Evolutionary conservation across 2,329 filamentous ascomycete genomes (phyloP).

Genomic region (Paecilomyces fulvus): DNA sequence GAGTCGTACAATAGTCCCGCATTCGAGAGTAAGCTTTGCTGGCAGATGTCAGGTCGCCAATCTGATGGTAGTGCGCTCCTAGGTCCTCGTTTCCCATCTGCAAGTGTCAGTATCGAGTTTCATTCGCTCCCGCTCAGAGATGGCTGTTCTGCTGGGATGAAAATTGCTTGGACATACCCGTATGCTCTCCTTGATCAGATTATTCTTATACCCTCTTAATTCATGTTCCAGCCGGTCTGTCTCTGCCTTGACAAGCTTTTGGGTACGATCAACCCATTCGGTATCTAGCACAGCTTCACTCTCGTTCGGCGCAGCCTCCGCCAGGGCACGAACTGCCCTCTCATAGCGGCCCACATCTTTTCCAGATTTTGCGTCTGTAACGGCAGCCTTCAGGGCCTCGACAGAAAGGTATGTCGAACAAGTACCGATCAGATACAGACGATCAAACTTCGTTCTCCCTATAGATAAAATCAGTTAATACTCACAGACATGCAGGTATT

Average conservation of each 20-base stretch:
- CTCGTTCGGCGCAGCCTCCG: conserved; percentile 56
- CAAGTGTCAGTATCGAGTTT: conserved; percentile 5
- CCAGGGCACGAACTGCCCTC: conserved; percentile 58
- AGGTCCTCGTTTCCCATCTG: conserved; percentile 94
- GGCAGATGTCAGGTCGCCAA: conserved; percentile 64
- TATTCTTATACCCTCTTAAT: conserved; percentile 90
- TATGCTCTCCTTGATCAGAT: conserved; percentile 94
- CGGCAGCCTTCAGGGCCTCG: conserved; percentile 72
- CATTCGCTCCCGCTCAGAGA: not conserved
- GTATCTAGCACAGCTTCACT: conserved; percentile 59
- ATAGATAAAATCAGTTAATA: conserved; percentile 5
- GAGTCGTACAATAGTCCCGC: conserved; percentile 80
- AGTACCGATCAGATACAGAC: conserved; percentile 72
- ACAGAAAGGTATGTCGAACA: conserved; percentile 66
- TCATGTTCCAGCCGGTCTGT: conserved; percentile 71
- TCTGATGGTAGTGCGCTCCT: conserved; percentile 71
- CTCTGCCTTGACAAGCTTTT: conserved; percentile 59
- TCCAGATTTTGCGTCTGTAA: conserved; percentile 66
- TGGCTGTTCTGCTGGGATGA: not conserved
- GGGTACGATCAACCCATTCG: conserved; percentile 64
- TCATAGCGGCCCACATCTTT: conserved; percentile 66
- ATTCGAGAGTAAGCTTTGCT: conserved; percentile 74
- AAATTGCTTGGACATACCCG: conserved; percentile 47
- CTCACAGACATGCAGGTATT: not conserved
- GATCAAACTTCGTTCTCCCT: conserved; percentile 75